A percentile compares a stretch with the other conserved stretches of the same genome.
Evolutionary conservation across 371 early-diverging fungal species (phyloP).

Genomic region (Entomophthora muscae): DNA sequence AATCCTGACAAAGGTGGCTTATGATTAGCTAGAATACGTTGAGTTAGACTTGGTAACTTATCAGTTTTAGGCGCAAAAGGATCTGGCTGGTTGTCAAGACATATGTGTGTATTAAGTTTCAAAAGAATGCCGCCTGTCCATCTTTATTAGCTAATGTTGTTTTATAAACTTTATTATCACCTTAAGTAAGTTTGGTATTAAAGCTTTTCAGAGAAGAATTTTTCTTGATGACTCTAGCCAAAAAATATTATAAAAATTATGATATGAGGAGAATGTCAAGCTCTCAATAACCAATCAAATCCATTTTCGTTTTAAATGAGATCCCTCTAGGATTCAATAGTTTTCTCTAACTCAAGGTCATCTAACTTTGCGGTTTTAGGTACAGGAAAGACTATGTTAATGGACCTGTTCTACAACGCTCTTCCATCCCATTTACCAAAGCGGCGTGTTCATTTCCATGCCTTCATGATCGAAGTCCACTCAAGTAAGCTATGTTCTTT

Average conservation of each 20-base stretch:
- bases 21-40: not conserved
- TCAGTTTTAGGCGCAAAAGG: not conserved
- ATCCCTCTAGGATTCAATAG: too few relatives aligned
- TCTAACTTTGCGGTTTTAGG: constrained; percentile 18
- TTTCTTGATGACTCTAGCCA: too few relatives aligned
- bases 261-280: not conserved
- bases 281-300: too few relatives aligned
- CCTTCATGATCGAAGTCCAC: constrained; percentile 88
- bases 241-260: not conserved
- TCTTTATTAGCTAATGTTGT: not conserved
- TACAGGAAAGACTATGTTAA: constrained; percentile 90
- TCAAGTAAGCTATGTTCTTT: constrained; percentile 26
- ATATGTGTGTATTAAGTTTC: not conserved
- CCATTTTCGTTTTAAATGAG: too few relatives aligned
- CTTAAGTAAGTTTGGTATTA: not conserved
- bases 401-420: constrained; percentile 84
- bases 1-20: too few relatives aligned
- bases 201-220: too few relatives aligned
- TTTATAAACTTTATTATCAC: too few relatives aligned
- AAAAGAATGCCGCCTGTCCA: not conserved
- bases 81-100: too few relatives aligned
- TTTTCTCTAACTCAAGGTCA: too few relatives aligned
- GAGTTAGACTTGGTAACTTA: not conserved
- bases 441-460: constrained; percentile 83
- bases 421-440: constrained; percentile 40